Base-by-base conservation (phyloP, 768 basidiomycete genomes). In the Rhodotorula graminis region DNA sequence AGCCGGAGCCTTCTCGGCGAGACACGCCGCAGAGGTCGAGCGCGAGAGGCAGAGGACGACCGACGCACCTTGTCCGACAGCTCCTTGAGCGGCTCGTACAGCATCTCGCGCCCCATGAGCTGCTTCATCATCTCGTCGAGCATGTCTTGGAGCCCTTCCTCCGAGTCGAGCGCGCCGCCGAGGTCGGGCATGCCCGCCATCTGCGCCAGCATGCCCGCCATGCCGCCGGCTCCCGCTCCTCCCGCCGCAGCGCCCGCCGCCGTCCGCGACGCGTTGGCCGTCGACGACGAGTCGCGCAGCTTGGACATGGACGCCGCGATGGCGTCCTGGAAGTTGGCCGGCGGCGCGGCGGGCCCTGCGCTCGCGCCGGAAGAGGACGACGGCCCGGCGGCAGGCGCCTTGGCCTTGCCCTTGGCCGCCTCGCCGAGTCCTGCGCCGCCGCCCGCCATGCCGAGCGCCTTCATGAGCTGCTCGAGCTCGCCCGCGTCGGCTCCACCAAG, bases 31-130 rank as follows among this genome's bases (percentile, higher is more conserved):
- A 21, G 52, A 21, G 23, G 2, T 4, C 47, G 25, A 61, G 40
- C 23, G 64, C 69, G 31, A 65, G 59, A 27, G 31, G 21, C 40
- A 25, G n/a, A 15, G 57, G 56, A 60, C 33, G 7, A 40, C 44
- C 42, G 49, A 31, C 84, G 46, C 72, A 89, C 90, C 79, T 89
- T 88, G 25, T 88, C 86, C 25, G 84, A 81, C 31, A 95, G 81
- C 78, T 95, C 92, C 76, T 90, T 90, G 69, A 94, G 79, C 0
- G 93, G 92, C 58, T 92, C 91, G 75, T 93, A 89, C n/a, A 94
- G 81, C 6, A 92, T 83, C 0, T 91, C 90, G 78, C 91, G 90
- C 82, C 85, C 86, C 88, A 92, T 88, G 37, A 92, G 83, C 80
- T 89, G 86, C 31, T 84, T 82, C 90, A 92, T 91, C 86, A 94